phyloP scores from a whole-genome alignment of 2,329 filamentous ascomycete genomes.

The Aspergillus sp. region DNA sequence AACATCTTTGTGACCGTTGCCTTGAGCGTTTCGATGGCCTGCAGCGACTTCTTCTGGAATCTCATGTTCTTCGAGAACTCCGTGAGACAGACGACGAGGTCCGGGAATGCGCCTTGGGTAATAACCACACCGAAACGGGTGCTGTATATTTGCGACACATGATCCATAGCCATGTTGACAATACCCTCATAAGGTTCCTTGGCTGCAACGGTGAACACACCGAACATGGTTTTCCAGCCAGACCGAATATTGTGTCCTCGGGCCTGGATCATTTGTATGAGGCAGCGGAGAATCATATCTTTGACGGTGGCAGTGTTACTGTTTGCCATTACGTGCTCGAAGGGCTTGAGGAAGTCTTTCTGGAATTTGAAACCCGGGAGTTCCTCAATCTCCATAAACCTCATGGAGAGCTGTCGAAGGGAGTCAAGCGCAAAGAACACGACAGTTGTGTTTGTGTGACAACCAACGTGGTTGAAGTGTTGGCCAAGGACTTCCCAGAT shows the following conservation, averaged over 20 bases:
- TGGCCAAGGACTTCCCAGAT: slow-evolving; percentile 97
- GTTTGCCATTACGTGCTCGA: slow-evolving; percentile 94
- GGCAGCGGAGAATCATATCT: slow-evolving; percentile 89
- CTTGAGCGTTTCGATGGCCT: slow-evolving; percentile 91
- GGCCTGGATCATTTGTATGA: slow-evolving; percentile 99
- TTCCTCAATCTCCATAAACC: slow-evolving; percentile 97
- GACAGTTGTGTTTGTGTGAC: slow-evolving; percentile 90
- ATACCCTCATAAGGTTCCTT: slow-evolving; percentile 86
- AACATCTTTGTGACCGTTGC: slow-evolving; percentile 92
- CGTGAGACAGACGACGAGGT: slow-evolving; percentile 90
- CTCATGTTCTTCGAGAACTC: slow-evolving; percentile 98
- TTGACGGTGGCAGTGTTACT: slow-evolving; percentile 87
- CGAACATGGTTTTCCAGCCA: slow-evolving; percentile 99
- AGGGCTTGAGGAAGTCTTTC: slow-evolving; percentile 97
- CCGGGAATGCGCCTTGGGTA: slow-evolving; percentile 90
- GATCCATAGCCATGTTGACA: slow-evolving; percentile 93
- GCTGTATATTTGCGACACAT: slow-evolving; percentile 91
- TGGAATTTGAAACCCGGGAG: slow-evolving; percentile 98
- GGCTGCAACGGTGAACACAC: slow-evolving; percentile 92
- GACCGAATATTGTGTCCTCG: slow-evolving; percentile 93
- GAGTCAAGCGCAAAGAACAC: slow-evolving; percentile 98
- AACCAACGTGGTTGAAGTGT: slow-evolving; percentile 97
- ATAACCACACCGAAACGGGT: slow-evolving; percentile 93
- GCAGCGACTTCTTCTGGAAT: slow-evolving; percentile 97
- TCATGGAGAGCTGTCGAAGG: slow-evolving; percentile 89